These are phyloP conservation scores for Eimeria tenella DNA, from an alignment of 169 alveolate genomes.

Conservation along the genomic window DNA sequence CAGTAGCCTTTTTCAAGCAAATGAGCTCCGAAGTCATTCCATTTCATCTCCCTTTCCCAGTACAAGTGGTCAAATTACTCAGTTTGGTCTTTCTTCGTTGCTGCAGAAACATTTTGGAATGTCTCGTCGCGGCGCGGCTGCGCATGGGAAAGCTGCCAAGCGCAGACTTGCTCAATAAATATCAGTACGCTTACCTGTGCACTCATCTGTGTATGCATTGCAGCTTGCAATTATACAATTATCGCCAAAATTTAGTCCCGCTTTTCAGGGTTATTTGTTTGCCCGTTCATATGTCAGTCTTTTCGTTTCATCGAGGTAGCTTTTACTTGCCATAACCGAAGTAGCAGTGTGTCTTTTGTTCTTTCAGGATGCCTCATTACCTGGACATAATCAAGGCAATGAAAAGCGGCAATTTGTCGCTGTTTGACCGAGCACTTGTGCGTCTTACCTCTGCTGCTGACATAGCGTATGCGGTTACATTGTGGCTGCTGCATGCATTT, in stretches of 20 bases:
- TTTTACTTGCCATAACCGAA: constrained; percentile 26
- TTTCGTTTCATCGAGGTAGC: not conserved
- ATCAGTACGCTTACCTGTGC: constrained; percentile 33
- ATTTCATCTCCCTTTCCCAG: not conserved
- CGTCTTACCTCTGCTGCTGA: not conserved
- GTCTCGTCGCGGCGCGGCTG: constrained; percentile 88
- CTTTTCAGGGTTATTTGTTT: too few species aligned
- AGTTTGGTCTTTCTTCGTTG: not conserved
- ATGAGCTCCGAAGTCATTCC: not conserved
- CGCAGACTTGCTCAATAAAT: constrained; percentile 83
- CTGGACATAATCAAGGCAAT: constrained; percentile 85
- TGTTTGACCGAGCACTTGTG: constrained; percentile 84
- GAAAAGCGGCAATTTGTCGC: constrained; percentile 84
- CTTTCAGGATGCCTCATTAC: constrained; percentile 85
- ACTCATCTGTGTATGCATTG: not conserved
- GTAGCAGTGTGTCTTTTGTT: constrained; percentile 7
- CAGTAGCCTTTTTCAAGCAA: not conserved
- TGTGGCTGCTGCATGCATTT: too few species aligned
- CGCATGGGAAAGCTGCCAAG: constrained; percentile 90
- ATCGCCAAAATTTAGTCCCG: not conserved
- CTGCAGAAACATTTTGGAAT: constrained; percentile 87
- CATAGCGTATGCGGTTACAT: too few species aligned
- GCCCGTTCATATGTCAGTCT: not conserved
- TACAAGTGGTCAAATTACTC: not conserved
- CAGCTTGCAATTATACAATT: not conserved